These are phyloP conservation scores for Brassica balearica DNA, from an alignment of 441 rosid species.

Conservation along the genomic window DNA sequence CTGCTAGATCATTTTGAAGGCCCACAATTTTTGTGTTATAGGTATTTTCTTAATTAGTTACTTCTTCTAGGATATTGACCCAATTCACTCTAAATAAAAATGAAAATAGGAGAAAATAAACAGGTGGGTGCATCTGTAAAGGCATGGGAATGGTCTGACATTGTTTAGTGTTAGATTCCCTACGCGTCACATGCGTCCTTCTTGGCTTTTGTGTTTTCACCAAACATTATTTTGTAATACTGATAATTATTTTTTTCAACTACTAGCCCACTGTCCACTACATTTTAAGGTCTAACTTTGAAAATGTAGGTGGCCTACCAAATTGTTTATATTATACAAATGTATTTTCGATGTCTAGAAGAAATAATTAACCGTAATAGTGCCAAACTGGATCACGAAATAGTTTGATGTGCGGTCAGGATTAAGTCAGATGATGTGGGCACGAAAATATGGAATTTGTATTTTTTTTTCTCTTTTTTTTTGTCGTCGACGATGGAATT, in stretches of 20 bases:
- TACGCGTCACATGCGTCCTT: constrained; percentile 49
- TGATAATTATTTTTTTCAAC: constrained; percentile 22
- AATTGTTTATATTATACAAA: not conserved
- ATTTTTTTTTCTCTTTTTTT: no score
- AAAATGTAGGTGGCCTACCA: constrained; percentile 27
- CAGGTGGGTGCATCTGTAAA: constrained; percentile 43
- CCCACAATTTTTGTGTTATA: no score
- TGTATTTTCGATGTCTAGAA: not conserved
- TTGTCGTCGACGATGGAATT: no score
- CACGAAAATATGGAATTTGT: constrained; percentile 1
- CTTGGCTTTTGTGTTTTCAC: constrained; percentile 34
- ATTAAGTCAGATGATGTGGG: constrained; percentile 30
- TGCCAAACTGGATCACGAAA: not conserved
- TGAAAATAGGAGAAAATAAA: not conserved
- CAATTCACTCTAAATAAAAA: no score
- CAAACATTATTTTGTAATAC: not conserved
- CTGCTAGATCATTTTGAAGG: no score
- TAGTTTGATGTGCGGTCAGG: constrained; percentile 16
- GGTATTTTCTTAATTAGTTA: no score
- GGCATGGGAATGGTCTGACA: constrained; percentile 44
- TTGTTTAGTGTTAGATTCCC: constrained; percentile 47
- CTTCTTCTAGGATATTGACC: no score
- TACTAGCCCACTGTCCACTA: constrained; percentile 37
- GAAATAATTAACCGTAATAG: constrained; percentile 8
- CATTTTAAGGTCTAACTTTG: constrained; percentile 13